These are phyloP conservation scores for Aspergillus melleus DNA, from an alignment of 2,329 filamentous ascomycete genomes.

Conservation along the genomic window DNA sequence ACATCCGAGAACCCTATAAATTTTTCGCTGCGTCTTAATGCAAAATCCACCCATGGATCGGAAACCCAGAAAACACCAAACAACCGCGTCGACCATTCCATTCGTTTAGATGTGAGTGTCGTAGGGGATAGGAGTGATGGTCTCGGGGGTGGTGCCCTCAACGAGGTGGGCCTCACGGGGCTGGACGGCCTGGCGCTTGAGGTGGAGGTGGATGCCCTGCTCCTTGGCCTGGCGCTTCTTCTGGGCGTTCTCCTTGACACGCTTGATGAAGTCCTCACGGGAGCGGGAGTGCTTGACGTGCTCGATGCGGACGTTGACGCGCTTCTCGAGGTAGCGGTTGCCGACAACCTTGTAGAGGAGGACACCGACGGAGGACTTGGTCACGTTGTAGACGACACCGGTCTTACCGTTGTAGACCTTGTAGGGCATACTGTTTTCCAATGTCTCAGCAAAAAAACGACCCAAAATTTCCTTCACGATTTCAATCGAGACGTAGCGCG, in stretches of 20 bases:
- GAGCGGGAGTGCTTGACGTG: slow-evolving; percentile 94
- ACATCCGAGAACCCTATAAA: slow-evolving; percentile 35
- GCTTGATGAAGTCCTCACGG: slow-evolving; percentile 91
- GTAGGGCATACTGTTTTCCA: slow-evolving; percentile 78
- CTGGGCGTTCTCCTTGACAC: slow-evolving; percentile 94
- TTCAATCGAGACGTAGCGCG: slow-evolving; percentile 8
- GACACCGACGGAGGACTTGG: slow-evolving; percentile 95
- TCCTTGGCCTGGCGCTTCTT: slow-evolving; percentile 92
- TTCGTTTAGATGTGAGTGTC: slow-evolving; percentile 90
- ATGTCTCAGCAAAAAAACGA: slow-evolving; percentile 23
- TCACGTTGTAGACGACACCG: slow-evolving; percentile 97
- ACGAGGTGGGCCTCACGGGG: slow-evolving; percentile 81
- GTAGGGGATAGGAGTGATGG: slow-evolving; percentile 87
- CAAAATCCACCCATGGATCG: slow-evolving; percentile 35
- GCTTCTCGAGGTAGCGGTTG: slow-evolving; percentile 99
- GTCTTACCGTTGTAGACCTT: slow-evolving; percentile 99
- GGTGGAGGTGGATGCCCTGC: slow-evolving; percentile 79
- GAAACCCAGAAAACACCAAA: slow-evolving; percentile 41
- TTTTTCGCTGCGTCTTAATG: slow-evolving; percentile 41
- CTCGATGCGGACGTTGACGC: slow-evolving; percentile 98
- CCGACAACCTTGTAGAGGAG: slow-evolving; percentile 99
- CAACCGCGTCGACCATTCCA: slow-evolving; percentile 38
- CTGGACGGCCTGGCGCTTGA: slow-evolving; percentile 84
- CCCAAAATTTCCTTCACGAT: slow-evolving; percentile 14
- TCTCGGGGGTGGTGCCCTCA: slow-evolving; percentile 86